Base-by-base conservation (phyloP, 2,329 filamentous ascomycete genomes). In the Talaromyces verruculosus region DNA sequence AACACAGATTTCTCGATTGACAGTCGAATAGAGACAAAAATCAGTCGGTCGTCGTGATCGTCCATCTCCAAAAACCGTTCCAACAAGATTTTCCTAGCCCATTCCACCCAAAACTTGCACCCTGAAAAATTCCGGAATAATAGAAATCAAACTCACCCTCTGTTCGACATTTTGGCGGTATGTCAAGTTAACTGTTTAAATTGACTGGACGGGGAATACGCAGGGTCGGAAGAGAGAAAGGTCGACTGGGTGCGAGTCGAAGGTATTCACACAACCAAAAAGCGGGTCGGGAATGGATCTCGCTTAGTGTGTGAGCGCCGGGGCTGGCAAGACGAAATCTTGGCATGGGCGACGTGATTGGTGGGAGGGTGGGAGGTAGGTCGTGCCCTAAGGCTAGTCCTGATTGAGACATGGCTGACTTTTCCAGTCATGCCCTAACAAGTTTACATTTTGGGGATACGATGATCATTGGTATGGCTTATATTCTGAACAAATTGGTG, bases 131-230 rank as follows among this genome's bases (percentile, higher is more conserved):
- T n/a, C 28, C 30, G 58, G 30, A 33, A 55, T 10, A 7, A 64
- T 62, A 65, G 41, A 69, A 65, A 68, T 61, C 63, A 66, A 65
- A 78, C 80, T 78, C 77, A 83, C 81, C 81, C 81, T 80, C 81
- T 80, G 73, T 81, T 81, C 78, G 81, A 83, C 81, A 83, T 83
- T 72, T 78, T 82, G 79, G 72, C 75, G 76, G 72, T 72, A 72
- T 78, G 75, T 81, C 73, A 75, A 74, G 71, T 72, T 74, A 70
- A 73, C 72, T 71, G 73, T 74, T 73, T 77, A 71, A 51, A 74
- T 73, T 73, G 75, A 76, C 73, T 57, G 70, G 69, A 49, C 70
- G 70, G 70, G 69, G 67, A 63, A 69, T 69, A 71, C 67, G 68
- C 47, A 39, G 61, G 15, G 47, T 49, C 35, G 33, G 17, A n/a